Evolutionary conservation across 768 basidiomycete genomes (phyloP).

Genomic region (Amanita polypyramis): DNA sequence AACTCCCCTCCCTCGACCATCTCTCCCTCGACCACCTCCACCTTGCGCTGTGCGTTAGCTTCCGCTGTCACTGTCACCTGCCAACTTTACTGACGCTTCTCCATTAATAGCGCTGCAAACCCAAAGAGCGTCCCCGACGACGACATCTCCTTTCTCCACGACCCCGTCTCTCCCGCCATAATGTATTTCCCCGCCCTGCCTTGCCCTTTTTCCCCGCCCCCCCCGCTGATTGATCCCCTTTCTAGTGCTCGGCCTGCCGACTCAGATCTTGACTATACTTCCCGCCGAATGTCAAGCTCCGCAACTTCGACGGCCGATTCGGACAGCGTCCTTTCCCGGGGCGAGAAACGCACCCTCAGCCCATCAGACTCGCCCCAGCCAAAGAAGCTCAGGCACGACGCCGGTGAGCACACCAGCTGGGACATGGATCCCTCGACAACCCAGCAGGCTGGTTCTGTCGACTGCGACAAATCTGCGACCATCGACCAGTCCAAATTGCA

Average conservation of each 20-base stretch:
- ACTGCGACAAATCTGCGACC: conserved; percentile 30
- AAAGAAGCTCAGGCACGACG: conserved; percentile 33
- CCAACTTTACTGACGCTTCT: conserved; percentile 12
- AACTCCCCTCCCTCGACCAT: conserved; percentile 41
- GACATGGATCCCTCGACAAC: conserved; percentile 21
- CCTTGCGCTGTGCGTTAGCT: conserved; percentile 40
- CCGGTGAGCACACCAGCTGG: conserved; percentile 23
- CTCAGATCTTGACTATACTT: conserved; percentile 45
- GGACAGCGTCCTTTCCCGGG: conserved; percentile 49
- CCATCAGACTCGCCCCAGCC: conserved; percentile 45
- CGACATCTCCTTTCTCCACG: conserved; percentile 28
- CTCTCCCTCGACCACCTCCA: conserved; percentile 52
- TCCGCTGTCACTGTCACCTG: conserved; percentile 20
- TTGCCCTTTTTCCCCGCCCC: conserved; percentile 9
- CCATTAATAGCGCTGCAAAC: conserved; percentile 22
- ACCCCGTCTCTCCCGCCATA: conserved; percentile 33
- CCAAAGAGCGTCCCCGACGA: conserved; percentile 27
- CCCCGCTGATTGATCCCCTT: conserved; percentile 8
- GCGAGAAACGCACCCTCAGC: conserved; percentile 50
- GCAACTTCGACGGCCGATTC: conserved; percentile 60
- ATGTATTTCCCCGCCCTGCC: conserved; percentile 23
- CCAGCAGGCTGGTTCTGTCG: conserved; percentile 17
- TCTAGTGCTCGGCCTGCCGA: conserved; percentile 23
- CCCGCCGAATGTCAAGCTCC: conserved; percentile 71
- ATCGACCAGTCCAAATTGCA: conserved; percentile 46